Evolutionary conservation across 305 asterid species (phyloP), one percentile per base, ranked within the genome.

Genomic region (Withania somnifera): DNA sequence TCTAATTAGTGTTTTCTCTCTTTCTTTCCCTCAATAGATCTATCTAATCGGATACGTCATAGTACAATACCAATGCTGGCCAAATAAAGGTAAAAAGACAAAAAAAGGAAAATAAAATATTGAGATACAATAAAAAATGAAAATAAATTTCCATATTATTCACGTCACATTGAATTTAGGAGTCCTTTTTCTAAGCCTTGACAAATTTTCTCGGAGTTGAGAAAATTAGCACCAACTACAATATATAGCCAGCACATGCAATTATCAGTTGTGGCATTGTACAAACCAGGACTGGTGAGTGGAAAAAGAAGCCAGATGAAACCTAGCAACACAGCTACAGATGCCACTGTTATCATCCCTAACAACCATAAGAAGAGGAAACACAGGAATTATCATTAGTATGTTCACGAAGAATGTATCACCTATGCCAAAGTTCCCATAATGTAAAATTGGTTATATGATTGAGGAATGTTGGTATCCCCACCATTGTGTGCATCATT

Each of bases 191-290:
- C n/a, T 26, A 15, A 20, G 40, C n/a, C 77, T 58, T 32, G 4
- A 22, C 4, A 71, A 85, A 58, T 45, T 68, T 42, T 64, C 63
- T 34, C 36, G 20, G 83, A 71, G 19, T 7, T 45, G 14, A 71
- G 24, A 45, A 71, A 45, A 30, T 87, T 86, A 89, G 89, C 86
- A 82, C 94, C 97, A 94, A 66, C 75, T 54, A 85, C 99, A 95
- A 57, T 90, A 92, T 85, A 93, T 87, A 54, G 93, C 97, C 99
- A 94, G 78, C 98, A 93, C 42, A 86, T 89, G 95, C 99, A 95
- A 75, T 79, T 60, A 80, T 92, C 88, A 4, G 88, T 87, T 64
- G 26, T 67, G n/a, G 56, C 14, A 86, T 93, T 95, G 64, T 86
- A 95, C 78, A 91, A 57, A 50, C 87, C 78, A 2, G 98, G 97